Evolutionary conservation across 208 protist species (phyloP), one percentile per base, ranked within the genome.

Genomic region (Leishmania gerbilli): DNA sequence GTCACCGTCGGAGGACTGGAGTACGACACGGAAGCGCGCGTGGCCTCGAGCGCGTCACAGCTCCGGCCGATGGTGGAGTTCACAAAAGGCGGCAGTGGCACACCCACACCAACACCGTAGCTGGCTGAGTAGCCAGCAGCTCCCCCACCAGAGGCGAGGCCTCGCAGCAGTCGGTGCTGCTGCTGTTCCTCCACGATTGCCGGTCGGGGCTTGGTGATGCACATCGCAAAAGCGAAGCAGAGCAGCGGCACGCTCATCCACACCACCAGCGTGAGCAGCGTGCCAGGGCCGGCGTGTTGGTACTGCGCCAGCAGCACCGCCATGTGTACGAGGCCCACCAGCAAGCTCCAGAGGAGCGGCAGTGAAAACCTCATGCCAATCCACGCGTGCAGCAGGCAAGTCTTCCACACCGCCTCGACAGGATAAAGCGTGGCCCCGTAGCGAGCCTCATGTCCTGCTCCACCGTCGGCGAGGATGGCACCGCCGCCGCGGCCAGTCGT

Each of bases 241-340:
- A 93, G 21, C 49, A 95, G 21, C 27, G 94, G 88, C 13, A 92
- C 74, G 3, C 87, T 31, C 72, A 96, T 81, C 87, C 90, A 96
- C 55, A 91, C 71, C 19, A 84, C 67, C 31, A 90, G 87, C n/a
- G 91, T 51, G n/a, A 93, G 69, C 65, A 95, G 77, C 74, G 87
- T 87, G 7, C 77, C 81, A 9, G 76, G 53, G 6, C 75, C 79
- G 27, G 93, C 77, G 65, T 87, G 79, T 65, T 84, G 74, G 77
- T 84, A 90, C 64, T 95, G 88, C 13, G 85, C 90, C 34, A 95
- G 55, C 21, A 96, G 68, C 17, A 91, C 79, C 2, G 67, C 87
- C 79, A 95, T 86, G 89, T 97, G 94, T 27, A 92, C 64, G n/a
- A 95, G 37, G 2, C 84, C 90, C 34, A 95, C 79, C 27, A 87